Base-by-base conservation (phyloP, 2,329 filamentous ascomycete species). In the Coniochaeta prunicola region DNA sequence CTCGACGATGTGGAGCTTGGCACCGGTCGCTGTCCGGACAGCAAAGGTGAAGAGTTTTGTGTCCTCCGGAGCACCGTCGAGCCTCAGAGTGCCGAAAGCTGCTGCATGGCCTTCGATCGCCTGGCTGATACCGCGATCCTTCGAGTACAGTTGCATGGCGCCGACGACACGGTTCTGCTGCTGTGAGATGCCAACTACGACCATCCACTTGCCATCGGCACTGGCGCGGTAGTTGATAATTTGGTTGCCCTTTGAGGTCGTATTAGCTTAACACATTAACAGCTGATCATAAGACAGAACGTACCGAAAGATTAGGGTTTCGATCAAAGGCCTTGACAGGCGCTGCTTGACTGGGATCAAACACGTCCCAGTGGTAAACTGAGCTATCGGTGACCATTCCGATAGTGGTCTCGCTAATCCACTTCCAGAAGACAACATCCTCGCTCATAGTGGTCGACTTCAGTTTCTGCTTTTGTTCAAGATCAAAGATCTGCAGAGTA, bases 151-250 rank as follows among this genome's bases (percentile, higher is more conserved):
- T 76, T 99, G 96, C 89, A 99, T 94, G 63, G 91, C 90, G 65
- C 94, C 94, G 45, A 96, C 92, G 45, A 99, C 92, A 62, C 94
- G 91, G 59, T 92, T 93, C 72, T 92, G 88, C 70, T 96, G 90
- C 72, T 92, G 91, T 60, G 92, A 92, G 68, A 99, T 99, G 69
- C 94, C 94, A 60, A 99, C 92, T 59, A 97, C 88, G 31, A 96
- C 92, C 87, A 96, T 96, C 94, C 94, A 99, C 77, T 96, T 96
- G 73, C 92, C 91, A 65, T 99, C 93, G 64, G 88, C 86, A 74
- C 93, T 97, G 67, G 96, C 90, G 66, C 93, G 91, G 78, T 99
- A 99, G 80, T 97, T 99, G 84, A 99, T 99, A 75, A 99, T 99
- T 85, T 99, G 94, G 76, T 91, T 96, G 65, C 89, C 89, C 91